These are phyloP conservation scores for Bonia amplexicaulis DNA, from an alignment of 176 grass and related monocot genomes.

Conservation along the genomic window DNA sequence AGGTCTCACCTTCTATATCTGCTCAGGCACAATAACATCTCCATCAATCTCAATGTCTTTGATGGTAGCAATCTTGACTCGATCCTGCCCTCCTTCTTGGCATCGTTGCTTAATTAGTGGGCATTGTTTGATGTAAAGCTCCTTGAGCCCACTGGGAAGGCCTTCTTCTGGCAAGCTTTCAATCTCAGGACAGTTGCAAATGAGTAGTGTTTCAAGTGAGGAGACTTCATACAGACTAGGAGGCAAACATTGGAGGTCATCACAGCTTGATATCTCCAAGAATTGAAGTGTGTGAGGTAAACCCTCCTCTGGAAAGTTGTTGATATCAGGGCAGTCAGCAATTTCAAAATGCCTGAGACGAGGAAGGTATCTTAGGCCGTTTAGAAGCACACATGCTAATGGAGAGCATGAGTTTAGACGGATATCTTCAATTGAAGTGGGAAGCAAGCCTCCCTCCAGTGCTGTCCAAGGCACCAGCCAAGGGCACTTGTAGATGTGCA, in stretches of 20 bases:
- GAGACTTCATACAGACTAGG: constrained; percentile 27
- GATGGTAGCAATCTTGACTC: constrained; percentile 52
- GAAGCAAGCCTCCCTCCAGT: constrained; percentile 53
- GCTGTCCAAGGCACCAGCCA: constrained; percentile 51
- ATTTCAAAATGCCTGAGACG: constrained; percentile 53
- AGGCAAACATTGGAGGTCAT: constrained; percentile 60
- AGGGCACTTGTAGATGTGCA: constrained; percentile 60
- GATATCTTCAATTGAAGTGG: constrained; percentile 53
- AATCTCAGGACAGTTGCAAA: constrained; percentile 50
- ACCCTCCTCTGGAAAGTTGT: constrained; percentile 33
- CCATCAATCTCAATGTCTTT: constrained; percentile 60
- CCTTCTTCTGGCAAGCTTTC: constrained; percentile 61
- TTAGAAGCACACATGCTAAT: constrained; percentile 43
- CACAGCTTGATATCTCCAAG: constrained; percentile 49
- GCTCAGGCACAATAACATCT: constrained; percentile 41
- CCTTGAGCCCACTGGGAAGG: constrained; percentile 48
- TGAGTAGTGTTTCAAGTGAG: constrained; percentile 54
- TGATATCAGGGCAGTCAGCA: constrained; percentile 51
- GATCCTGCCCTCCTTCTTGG: constrained; percentile 43
- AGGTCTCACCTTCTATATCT: constrained; percentile 39
- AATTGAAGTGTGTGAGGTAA: constrained; percentile 50
- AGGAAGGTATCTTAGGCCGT: constrained; percentile 40
- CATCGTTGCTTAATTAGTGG: constrained; percentile 46
- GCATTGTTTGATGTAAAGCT: constrained; percentile 72
- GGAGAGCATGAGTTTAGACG: constrained; percentile 44